These are phyloP conservation scores for Candida michaelii DNA, from an alignment of 805 yeast species.

Conservation along the genomic window DNA sequence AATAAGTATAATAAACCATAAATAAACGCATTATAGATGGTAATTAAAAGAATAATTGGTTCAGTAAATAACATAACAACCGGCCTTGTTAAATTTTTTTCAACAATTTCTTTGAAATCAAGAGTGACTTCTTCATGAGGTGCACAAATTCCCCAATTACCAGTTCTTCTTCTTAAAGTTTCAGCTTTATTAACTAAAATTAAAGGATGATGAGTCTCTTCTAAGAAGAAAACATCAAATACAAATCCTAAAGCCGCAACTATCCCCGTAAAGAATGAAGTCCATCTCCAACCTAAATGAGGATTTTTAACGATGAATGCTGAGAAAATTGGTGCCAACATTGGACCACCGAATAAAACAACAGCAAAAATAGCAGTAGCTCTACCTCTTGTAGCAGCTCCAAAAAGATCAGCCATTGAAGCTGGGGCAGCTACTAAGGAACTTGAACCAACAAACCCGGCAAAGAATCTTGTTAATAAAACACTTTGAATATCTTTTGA, in stretches of 20 bases:
- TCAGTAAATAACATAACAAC: slow-evolving; percentile 37
- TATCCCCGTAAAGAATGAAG: slow-evolving; percentile 51
- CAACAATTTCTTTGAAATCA: slow-evolving; percentile 31
- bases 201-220: slow-evolving; percentile 44
- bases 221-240: slow-evolving; percentile 28
- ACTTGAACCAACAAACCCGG: slow-evolving; percentile 81
- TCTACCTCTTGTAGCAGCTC: slow-evolving; percentile 64
- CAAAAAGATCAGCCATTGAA: slow-evolving; percentile 78
- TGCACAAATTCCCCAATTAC: slow-evolving; percentile 41
- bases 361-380: slow-evolving; percentile 72
- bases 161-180: slow-evolving; percentile 37
- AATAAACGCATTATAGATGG: slow-evolving; percentile 49
- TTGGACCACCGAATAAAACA: slow-evolving; percentile 77
- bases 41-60: slow-evolving; percentile 43
- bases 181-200: slow-evolving; percentile 35
- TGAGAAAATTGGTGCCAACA: slow-evolving; percentile 70
- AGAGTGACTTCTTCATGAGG: slow-evolving; percentile 37
- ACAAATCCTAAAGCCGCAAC: slow-evolving; percentile 32
- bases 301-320: slow-evolving; percentile 40
- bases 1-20: slow-evolving; percentile 48
- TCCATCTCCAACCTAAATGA: slow-evolving; percentile 57
- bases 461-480: slow-evolving; percentile 74
- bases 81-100: slow-evolving; percentile 39
- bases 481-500: slow-evolving; percentile 77
- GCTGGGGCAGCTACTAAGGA: slow-evolving; percentile 86